Base-by-base conservation (phyloP, 1,284 basidiomycete species). In the Mixia osmundae region DNA sequence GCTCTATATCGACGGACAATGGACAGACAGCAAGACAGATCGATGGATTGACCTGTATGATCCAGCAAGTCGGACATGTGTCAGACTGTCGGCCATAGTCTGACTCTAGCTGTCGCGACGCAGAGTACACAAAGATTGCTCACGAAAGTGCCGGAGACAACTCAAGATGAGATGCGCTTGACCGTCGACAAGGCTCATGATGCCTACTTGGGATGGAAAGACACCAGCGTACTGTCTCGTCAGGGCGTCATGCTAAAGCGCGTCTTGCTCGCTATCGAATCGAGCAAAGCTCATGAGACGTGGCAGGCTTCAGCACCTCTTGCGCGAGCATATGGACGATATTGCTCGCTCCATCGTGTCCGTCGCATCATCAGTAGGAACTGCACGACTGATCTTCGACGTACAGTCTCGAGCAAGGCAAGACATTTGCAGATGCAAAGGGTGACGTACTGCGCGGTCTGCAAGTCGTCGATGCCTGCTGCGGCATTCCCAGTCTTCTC, bases 221-320 rank as follows among this genome's bases (percentile, higher is more conserved):
- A 66, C 35, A 74, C 80, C 11, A 80, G 75, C 46, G 66, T 94
- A 28, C 63, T 97, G 40, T 71, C 71, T 35, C 71, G 89, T 31
- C 89, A 97, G 57, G 67, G 73, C 41, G 76, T 91, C 57, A 76
- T 76, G 47, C 64, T 95, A 47, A 80, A 85, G 82, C 85, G 47
- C 41, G 69, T 51, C 16, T 10, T 12, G 0, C 7, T 22, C 11
- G 25, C 2, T 6, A n/a, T 16, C 30, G n/a, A 21, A 25, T 24
- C 15, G n/a, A n/a, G 20, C n/a, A n/a, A n/a, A 19, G n/a, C 16
- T 16, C 10, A 8, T 20, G 33, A 5, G 10, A 10, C 3, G 10
- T 6, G 11, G 11, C 43, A 54, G 53, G 25, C 52, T 60, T 24
- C 57, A 59, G 41, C 47, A 50, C 3, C 49, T 61, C 11, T 48